These are phyloP conservation scores for Solanum rostratum DNA, from an alignment of 257 asterid genomes.

Conservation along the genomic window DNA sequence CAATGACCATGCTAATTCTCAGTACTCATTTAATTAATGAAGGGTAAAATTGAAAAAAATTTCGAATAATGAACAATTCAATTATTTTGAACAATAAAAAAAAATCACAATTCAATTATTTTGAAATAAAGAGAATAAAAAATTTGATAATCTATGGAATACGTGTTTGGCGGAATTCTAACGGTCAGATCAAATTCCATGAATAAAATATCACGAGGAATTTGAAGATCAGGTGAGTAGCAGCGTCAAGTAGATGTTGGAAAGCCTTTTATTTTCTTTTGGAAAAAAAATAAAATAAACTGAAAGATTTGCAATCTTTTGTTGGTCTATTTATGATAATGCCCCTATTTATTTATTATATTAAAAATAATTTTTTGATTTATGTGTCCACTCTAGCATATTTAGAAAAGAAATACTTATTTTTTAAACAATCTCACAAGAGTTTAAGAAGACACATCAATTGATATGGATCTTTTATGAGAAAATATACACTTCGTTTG, in stretches of 20 bases:
- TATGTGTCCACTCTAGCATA: background rate
- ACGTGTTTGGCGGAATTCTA: background rate
- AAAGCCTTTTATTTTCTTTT: background rate
- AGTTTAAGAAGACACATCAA: too few species aligned
- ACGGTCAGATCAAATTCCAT: background rate
- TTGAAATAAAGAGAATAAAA: too few species aligned
- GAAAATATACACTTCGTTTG: background rate
- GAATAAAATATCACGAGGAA: background rate
- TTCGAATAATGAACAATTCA: too few species aligned
- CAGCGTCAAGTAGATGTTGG: background rate
- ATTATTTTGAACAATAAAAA: too few species aligned
- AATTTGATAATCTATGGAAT: background rate
- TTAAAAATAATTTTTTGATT: background rate
- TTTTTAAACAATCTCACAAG: background rate
- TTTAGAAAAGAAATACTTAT: too few species aligned
- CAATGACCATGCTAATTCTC: too few species aligned
- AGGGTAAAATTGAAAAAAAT: too few species aligned
- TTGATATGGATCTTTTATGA: background rate
- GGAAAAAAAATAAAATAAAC: background rate
- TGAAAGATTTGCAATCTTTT: background rate
- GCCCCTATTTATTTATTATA: background rate
- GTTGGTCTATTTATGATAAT: background rate
- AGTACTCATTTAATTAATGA: too few species aligned
- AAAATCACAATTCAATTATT: too few species aligned
- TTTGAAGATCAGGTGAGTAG: background rate